phyloP scores from a whole-genome alignment of 1,284 basidiomycete species.

The Termitomyces sp. region DNA sequence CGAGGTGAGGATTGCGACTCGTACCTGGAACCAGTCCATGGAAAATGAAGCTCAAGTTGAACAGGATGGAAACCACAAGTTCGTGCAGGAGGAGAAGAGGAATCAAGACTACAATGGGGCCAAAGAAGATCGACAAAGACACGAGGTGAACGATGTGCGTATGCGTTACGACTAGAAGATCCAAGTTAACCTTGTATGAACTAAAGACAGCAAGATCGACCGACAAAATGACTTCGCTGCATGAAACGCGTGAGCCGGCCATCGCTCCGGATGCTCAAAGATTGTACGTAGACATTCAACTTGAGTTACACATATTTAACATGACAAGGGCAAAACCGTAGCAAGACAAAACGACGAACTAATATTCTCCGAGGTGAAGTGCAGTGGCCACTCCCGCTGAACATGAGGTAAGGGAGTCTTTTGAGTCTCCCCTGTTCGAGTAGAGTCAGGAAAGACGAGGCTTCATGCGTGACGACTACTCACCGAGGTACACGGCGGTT shows the following conservation, averaged over 20 bases:
- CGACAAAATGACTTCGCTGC: constrained; percentile 20
- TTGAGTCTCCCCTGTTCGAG: neutral
- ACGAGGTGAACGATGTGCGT: constrained; percentile 25
- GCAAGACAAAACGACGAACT: constrained; percentile 3
- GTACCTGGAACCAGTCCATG: constrained; percentile 31
- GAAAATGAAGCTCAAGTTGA: constrained; percentile 26
- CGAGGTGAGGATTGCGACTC: neutral
- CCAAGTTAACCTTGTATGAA: neutral
- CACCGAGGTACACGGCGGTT: neutral
- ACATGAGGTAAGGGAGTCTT: neutral
- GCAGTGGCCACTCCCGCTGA: constrained; percentile 2
- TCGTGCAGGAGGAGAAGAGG: constrained; percentile 34
- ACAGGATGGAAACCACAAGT: constrained; percentile 25
- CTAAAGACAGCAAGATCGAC: constrained; percentile 7
- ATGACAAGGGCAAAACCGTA: neutral
- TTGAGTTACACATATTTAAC: neutral
- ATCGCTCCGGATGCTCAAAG: constrained; percentile 14
- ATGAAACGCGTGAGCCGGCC: constrained; percentile 21
- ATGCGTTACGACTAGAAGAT: constrained; percentile 20
- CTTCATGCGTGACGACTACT: neutral
- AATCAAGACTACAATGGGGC: constrained; percentile 33
- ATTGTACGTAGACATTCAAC: constrained; percentile 5
- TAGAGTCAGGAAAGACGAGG: neutral
- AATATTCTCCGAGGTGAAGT: neutral
- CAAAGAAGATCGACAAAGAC: constrained; percentile 35